Base-by-base conservation (phyloP, 169 alveolate species). In the Plasmodium sp. region DNA sequence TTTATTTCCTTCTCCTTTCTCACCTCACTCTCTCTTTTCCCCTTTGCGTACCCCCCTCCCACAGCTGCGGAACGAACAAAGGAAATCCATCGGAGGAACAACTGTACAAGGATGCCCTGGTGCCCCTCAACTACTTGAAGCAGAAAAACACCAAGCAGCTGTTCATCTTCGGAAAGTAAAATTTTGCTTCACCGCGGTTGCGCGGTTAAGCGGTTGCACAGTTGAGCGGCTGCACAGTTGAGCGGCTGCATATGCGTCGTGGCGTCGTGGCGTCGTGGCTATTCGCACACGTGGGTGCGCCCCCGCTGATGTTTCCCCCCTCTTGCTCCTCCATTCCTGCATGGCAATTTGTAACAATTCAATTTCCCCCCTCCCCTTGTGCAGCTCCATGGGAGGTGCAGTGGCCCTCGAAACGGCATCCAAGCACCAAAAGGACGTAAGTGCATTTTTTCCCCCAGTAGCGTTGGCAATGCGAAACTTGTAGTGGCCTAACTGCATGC, bases 361-460 rank as follows among this genome's bases (percentile, higher is more conserved):
- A 48, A 34, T 22, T 58, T 16, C 74, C 34, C 36, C 33, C 31
- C 33, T n/a, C 75, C 33, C 33, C 7, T 58, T 58, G 31, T 3
- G 27, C 67, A 85, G 93, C 6, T 90, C 94, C 27, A 90, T 90
- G 94, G 94, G 94, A 16, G 34, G 84, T 2, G 94, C 94, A 12
- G 85, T 90, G 4, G 94, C 94, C 9, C 81, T 90, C 58, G 94
- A 90, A 58, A 58, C 83, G 5, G 91, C 91, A 16, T 16, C n/a
- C 3, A 90, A 31, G 72, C 58, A 90, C 48, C 62, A n/a, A 3
- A 39, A 90, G 4, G 6, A 74, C 31, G 93, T 85, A 85, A 85
- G 85, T 62, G 75, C 18, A 6, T n/a, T 62, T 14, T 27, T 62
- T 6, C 36, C 10, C 36, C 75, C 5, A 6, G 58, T 48, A n/a